Conservation (phyloP, 352 stramenopile genomes). For the Pythium volutum region DNA sequence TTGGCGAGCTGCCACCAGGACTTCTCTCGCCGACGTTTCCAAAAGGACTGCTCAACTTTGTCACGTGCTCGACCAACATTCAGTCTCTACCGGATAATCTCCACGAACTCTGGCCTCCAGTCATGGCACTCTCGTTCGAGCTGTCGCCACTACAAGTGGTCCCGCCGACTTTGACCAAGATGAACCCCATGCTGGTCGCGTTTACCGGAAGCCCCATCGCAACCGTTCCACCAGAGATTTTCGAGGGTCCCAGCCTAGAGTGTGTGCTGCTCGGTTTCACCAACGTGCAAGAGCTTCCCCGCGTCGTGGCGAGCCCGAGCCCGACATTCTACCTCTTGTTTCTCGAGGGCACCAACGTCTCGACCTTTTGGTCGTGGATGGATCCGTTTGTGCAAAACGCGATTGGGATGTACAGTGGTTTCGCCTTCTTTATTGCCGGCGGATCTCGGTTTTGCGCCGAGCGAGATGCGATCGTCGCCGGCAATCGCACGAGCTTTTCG, state of each 20-base stretch:
- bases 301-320: neutral
- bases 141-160: neutral
- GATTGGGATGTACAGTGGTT: neutral
- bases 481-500: neutral
- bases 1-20: slow-evolving; percentile 6
- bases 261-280: neutral
- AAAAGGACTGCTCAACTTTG: neutral
- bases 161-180: neutral
- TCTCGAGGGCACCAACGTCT: neutral
- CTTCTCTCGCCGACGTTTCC: neutral
- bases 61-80: neutral
- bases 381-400: neutral
- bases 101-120: neutral
- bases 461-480: neutral
- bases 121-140: slow-evolving; percentile 3
- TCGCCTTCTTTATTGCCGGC: neutral
- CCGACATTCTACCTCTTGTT: neutral
- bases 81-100: neutral
- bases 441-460: neutral
- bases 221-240: neutral
- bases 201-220: neutral
- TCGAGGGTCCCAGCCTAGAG: neutral
- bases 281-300: neutral
- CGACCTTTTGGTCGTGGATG: slow-evolving; percentile 1
- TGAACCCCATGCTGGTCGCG: neutral